Base-by-base conservation (phyloP, 1,284 basidiomycete species). In the Omphalotus olearius region DNA sequence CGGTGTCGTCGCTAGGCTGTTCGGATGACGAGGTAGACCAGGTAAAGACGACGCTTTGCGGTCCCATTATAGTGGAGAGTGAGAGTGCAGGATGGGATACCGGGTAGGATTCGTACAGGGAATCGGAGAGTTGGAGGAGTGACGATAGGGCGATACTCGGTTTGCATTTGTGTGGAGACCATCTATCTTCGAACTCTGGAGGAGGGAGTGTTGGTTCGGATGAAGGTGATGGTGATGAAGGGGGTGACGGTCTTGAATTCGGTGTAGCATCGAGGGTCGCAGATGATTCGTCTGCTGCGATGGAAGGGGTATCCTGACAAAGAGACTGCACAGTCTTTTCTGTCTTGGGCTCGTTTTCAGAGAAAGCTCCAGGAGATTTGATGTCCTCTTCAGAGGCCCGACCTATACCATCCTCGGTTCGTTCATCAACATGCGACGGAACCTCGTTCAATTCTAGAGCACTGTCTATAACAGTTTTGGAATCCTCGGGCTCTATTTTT, bases 51-150 rank as follows among this genome's bases (percentile, higher is more conserved):
- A 76, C 75, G 50, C 74, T 77, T 54, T 86, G 79, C 0, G 84
- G 85, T 13, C 88, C 89, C 74, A 91, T 80, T 45, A 86, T 85
- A 20, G 73, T 69, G 2, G 74, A 68, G n/a, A 89, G 33, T 28
- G 13, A 35, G 25, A 16, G 39, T 20, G 55, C 62, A 2, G 67
- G 58, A 47, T 73, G 64, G 3, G 67, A 60, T 14, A 67, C 69
- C 6, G 72, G 72, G 53, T 68, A 72, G 25, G 60, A 50, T 13
- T 57, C 49, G 47, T 66, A 69, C 16, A 76, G 65, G 4, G 57
- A 61, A 52, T 75, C 73, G n/a, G 73, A 64, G 11, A 63, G 59
- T 7, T 53, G 56, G 35, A 76, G 67, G 17, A 75, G 62, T 23
- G 67, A 60, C 2, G 70, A 60, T 9, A 75, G 67, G 1, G 66